Percentiles rank a stretch among this genome's conserved stretches.
Conservation (phyloP, 768 basidiomycete genomes). For the Sporobolomyces pararoseus region DNA sequence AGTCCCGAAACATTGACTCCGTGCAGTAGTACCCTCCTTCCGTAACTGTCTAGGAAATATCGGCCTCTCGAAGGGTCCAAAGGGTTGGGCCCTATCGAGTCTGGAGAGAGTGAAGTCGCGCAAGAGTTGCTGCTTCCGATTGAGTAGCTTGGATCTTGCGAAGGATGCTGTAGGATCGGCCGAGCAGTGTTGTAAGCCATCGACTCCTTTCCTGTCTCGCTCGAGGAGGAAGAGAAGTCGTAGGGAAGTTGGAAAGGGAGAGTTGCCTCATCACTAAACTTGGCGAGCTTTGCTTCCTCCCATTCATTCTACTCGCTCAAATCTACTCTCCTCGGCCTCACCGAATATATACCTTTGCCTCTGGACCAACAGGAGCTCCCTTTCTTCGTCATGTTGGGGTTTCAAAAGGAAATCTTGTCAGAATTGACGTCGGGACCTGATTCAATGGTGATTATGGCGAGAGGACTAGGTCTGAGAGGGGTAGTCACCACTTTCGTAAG, state of each 20-base stretch:
- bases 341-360: too few relatives aligned
- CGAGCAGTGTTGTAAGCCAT: not conserved
- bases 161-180: conserved; percentile 7
- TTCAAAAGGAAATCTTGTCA: conserved; percentile 40
- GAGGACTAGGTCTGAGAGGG: conserved; percentile 81
- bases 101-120: conserved; percentile 52
- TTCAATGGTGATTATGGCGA: conserved; percentile 65
- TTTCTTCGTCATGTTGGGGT: too few relatives aligned
- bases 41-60: conserved; percentile 75
- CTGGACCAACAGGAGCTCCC: too few relatives aligned
- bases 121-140: conserved; percentile 45
- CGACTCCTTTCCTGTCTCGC: not conserved
- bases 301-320: too few relatives aligned
- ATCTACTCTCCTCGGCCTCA: too few relatives aligned
- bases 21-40: conserved; percentile 72
- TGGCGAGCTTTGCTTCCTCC: not conserved
- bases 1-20: conserved; percentile 82
- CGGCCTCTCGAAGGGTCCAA: conserved; percentile 65
- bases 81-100: conserved; percentile 67
- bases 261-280: not conserved
- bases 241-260: too few relatives aligned
- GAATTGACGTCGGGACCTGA: conserved; percentile 35
- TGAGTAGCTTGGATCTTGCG: conserved; percentile 10
- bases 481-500: conserved; percentile 50
- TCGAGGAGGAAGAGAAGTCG: not conserved